phyloP scores from a whole-genome alignment of 495 filamentous ascomycete genomes.

The Massariosphaeria phaeospora region DNA sequence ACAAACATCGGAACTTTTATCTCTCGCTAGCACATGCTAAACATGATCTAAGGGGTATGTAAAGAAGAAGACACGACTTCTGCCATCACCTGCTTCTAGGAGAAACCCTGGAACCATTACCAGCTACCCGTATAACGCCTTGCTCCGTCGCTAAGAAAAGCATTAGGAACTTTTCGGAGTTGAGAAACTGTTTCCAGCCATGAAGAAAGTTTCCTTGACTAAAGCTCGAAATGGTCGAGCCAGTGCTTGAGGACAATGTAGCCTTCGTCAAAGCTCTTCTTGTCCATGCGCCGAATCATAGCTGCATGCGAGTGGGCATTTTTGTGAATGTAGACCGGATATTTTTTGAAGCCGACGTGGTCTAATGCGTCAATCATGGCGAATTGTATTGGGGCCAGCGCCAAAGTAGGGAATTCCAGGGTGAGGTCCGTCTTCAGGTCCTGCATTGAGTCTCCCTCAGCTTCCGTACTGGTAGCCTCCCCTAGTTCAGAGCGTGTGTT shows the following conservation, averaged over 20 bases:
- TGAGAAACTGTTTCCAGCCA: too few relatives aligned
- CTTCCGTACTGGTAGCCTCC: background rate
- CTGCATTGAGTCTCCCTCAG: constrained; percentile 5
- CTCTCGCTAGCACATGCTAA: too few relatives aligned
- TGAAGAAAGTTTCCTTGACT: too few relatives aligned
- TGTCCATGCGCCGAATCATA: constrained; percentile 70
- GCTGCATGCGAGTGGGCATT: constrained; percentile 78
- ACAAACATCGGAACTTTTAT: too few relatives aligned
- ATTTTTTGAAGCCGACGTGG: constrained; percentile 70
- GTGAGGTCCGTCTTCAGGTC: constrained; percentile 5
- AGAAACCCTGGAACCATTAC: too few relatives aligned
- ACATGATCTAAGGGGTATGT: too few relatives aligned
- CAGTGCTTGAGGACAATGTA: constrained; percentile 76
- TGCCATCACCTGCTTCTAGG: too few relatives aligned
- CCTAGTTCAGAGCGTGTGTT: background rate
- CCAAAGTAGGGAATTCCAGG: constrained; percentile 59
- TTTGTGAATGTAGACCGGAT: constrained; percentile 80
- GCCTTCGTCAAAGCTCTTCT: constrained; percentile 65
- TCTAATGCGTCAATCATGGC: constrained; percentile 75
- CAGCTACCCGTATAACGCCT: too few relatives aligned
- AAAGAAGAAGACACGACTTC: too few relatives aligned
- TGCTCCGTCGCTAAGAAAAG: too few relatives aligned
- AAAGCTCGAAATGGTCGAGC: constrained; percentile 69
- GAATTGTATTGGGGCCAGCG: constrained; percentile 74
- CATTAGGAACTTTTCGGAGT: too few relatives aligned